Conservation (phyloP, 768 basidiomycete genomes). For the Trametes villosa region DNA sequence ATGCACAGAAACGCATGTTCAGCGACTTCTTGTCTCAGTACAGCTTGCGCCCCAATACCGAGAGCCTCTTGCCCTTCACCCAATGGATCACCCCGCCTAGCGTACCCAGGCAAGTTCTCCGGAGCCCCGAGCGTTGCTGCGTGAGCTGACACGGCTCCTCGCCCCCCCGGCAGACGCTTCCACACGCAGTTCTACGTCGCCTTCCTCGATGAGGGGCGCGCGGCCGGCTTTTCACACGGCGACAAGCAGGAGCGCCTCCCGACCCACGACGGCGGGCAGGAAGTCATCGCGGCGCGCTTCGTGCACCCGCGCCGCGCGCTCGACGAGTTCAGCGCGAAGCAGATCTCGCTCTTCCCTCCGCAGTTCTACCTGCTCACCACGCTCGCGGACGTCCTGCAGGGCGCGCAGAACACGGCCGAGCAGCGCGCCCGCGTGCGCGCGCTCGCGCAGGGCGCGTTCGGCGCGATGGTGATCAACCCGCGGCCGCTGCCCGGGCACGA, state of each 20-base stretch:
- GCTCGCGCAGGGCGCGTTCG: conserved; percentile 61
- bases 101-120: conserved; percentile 47
- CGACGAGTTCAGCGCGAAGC: conserved; percentile 50
- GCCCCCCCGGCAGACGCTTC: conserved; percentile 55
- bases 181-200: conserved; percentile 71
- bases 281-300: conserved; percentile 73
- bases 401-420: conserved; percentile 43
- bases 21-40: conserved; percentile 54
- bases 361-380: conserved; percentile 74
- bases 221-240: conserved; percentile 57
- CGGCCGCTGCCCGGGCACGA: conserved; percentile 42
- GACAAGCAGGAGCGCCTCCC: conserved; percentile 60
- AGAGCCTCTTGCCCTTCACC: conserved; percentile 67
- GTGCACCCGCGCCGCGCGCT: conserved; percentile 58
- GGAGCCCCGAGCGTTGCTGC: neutral
- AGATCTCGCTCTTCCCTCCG: conserved; percentile 71
- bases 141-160: neutral
- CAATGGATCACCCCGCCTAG: conserved; percentile 74
- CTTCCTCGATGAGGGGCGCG: conserved; percentile 53
- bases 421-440: conserved; percentile 51
- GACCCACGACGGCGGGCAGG: conserved; percentile 70
- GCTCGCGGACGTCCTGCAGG: conserved; percentile 55
- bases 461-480: conserved; percentile 64
- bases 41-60: conserved; percentile 47
- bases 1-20: conserved; percentile 55